phyloP scores from a whole-genome alignment of 345 rosid genomes.

The Lepidium didymum region DNA sequence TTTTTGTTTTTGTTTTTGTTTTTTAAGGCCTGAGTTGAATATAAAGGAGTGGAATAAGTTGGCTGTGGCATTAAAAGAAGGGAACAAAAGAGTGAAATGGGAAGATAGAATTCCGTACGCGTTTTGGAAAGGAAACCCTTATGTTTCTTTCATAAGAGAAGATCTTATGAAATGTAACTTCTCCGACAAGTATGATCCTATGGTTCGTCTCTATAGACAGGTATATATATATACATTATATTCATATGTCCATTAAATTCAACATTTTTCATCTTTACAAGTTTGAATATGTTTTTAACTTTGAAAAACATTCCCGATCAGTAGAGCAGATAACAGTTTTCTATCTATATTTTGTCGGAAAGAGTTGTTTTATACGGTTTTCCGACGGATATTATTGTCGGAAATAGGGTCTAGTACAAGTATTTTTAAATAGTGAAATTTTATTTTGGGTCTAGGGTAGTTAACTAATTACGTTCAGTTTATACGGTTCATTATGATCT shows the following conservation, averaged over 20 bases:
- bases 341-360: no score
- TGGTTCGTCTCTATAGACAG: slow-evolving; percentile 37
- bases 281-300: background rate
- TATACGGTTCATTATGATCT: background rate
- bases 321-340: no score
- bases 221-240: slow-evolving; percentile 13
- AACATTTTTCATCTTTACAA: background rate
- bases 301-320: background rate
- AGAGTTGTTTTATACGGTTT: no score
- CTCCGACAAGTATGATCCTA: slow-evolving; percentile 34
- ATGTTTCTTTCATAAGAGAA: slow-evolving; percentile 29
- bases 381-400: no score
- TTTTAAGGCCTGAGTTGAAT: slow-evolving; percentile 51
- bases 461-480: no score
- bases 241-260: background rate
- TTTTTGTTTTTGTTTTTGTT: background rate
- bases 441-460: no score
- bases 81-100: slow-evolving; percentile 48
- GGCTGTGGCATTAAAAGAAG: slow-evolving; percentile 37
- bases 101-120: slow-evolving; percentile 55
- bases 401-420: no score
- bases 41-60: slow-evolving; percentile 54
- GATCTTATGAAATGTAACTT: slow-evolving; percentile 51
- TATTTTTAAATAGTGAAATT: no score
- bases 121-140: slow-evolving; percentile 65